A percentile compares a stretch with the other conserved stretches of the same genome.
phyloP scores from a whole-genome alignment of 2,329 filamentous ascomycete species.

The Pseudovirgaria hyperparasitica region DNA sequence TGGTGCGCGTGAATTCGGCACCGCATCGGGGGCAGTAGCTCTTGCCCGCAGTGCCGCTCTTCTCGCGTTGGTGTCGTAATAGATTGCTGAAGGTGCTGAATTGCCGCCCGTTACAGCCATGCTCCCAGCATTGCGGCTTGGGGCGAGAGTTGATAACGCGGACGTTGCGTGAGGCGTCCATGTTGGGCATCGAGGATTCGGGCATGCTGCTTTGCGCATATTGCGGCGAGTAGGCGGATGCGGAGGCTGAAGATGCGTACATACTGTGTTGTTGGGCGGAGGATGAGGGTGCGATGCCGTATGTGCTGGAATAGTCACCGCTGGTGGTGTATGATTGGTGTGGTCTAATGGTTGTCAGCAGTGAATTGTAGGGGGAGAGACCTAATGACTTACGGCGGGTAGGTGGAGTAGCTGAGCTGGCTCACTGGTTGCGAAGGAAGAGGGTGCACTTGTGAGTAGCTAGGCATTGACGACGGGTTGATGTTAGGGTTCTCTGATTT shows the following conservation, averaged over 20 bases:
- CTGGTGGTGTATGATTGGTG: conserved; percentile 20
- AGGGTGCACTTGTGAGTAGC: conserved; percentile 14
- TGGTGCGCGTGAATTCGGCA: conserved; percentile 83
- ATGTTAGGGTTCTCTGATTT: conserved; percentile 5
- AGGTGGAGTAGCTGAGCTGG: conserved; percentile 15
- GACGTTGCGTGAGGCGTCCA: conserved; percentile 27
- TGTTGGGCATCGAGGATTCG: conserved; percentile 1
- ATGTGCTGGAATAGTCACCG: conserved; percentile 19
- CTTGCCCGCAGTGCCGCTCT: conserved; percentile 81
- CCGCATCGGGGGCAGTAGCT: conserved; percentile 83
- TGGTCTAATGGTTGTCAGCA: conserved; percentile 9
- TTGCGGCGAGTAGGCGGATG: conserved; percentile 20
- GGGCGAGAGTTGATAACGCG: conserved; percentile 64
- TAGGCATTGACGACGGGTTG: conserved; percentile 12
- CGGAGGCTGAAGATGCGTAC: conserved; percentile 21
- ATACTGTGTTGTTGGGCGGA: conserved; percentile 20
- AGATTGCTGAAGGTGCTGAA: conserved; percentile 97
- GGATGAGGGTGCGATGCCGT: conserved; percentile 19
- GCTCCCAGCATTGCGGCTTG: conserved; percentile 96
- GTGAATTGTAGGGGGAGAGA: neutral
- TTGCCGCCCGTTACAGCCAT: conserved; percentile 88
- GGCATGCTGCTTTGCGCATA: conserved; percentile 14
- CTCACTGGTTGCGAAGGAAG: conserved; percentile 13
- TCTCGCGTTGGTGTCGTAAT: conserved; percentile 83
- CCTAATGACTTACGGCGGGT: conserved; percentile 16